A percentile compares a stretch with the other conserved stretches of the same genome.
These are phyloP conservation scores for Hypoxylon sp. DNA, from an alignment of 2,329 filamentous ascomycete species.

Conservation along the genomic window DNA sequence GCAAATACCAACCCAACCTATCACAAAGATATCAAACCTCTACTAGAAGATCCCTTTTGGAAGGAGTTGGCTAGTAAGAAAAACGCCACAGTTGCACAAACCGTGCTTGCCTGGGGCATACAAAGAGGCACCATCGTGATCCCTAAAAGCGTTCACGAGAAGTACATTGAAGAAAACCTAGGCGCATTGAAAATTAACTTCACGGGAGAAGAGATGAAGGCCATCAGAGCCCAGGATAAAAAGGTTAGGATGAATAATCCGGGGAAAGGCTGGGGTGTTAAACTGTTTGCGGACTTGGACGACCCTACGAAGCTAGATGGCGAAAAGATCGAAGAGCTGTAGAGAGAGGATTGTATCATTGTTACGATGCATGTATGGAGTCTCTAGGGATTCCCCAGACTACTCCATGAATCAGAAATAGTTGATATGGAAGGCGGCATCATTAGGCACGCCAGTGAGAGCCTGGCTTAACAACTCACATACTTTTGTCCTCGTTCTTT, in stretches of 20 bases:
- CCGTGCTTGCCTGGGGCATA: conserved; percentile 64
- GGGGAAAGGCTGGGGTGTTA: conserved; percentile 57
- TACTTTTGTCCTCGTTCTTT: neutral
- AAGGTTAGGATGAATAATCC: conserved; percentile 59
- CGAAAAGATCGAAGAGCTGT: conserved; percentile 43
- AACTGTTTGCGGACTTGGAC: conserved; percentile 59
- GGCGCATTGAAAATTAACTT: conserved; percentile 64
- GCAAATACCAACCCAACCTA: conserved; percentile 68
- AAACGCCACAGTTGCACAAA: conserved; percentile 60
- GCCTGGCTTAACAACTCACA: too few species aligned
- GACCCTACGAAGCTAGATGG: conserved; percentile 51
- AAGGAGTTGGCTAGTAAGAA: conserved; percentile 58
- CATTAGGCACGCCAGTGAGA: neutral
- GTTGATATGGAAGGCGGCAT: neutral
- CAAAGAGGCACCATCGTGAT: conserved; percentile 64
- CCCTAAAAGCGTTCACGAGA: conserved; percentile 63
- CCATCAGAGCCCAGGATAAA: conserved; percentile 52
- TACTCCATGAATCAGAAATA: too few species aligned
- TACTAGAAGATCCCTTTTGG: conserved; percentile 61
- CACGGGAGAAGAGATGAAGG: conserved; percentile 56
- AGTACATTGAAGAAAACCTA: conserved; percentile 62
- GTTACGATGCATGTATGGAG: too few species aligned
- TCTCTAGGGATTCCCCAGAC: too few species aligned
- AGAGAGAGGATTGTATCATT: neutral
- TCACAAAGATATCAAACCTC: conserved; percentile 49